Evolutionary conservation across 1,139 yeast genomes (phyloP), one percentile per base, ranked within the genome.

Genomic region (Protomyces gravidus): DNA sequence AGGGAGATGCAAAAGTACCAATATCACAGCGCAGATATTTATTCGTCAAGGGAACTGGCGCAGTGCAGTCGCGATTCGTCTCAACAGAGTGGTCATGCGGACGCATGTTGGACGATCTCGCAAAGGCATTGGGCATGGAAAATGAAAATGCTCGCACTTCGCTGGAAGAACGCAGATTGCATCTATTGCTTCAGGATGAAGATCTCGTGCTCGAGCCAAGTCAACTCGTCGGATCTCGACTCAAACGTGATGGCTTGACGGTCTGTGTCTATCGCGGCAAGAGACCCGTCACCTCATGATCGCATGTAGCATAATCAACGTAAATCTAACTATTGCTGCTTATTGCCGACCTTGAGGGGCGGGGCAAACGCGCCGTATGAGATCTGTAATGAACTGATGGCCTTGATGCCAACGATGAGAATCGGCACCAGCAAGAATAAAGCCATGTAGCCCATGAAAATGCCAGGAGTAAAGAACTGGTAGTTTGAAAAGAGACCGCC

Each of bases 281-380:
- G 27, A 23, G 51, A 19, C 50, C 50, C 3, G n/a, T n/a, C n/a
- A n/a, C n/a, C n/a, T n/a, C n/a, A n/a, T n/a, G n/a, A n/a, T n/a
- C n/a, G 1, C 19, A 4, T 17, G 7, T 36, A 15, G 42, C 23
- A 36, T 15, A 6, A n/a, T 2, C 1, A 5, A 33, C 7, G 1
- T n/a, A 19, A 7, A n/a, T 17, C 19, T 36, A 23, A 15, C 21
- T 55, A 40, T 27, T 48, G 49, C 23, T 55, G 59, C 48, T 55
- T 49, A 28, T 55, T 51, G 5, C 59, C 59, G 30, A 49, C 32
- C 55, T 49, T 48, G 60, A 59, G 58, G 39, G 64, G 63, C 72
- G 82, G 84, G 56, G 85, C 94, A 69, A 86, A 86, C 15, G 92
- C 82, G 63, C 78, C 78, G 76, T 85, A 84, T 63, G 89, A 78